These are phyloP conservation scores for Mariannaea sp. DNA, from an alignment of 2,329 filamentous ascomycete species.

Conservation along the genomic window DNA sequence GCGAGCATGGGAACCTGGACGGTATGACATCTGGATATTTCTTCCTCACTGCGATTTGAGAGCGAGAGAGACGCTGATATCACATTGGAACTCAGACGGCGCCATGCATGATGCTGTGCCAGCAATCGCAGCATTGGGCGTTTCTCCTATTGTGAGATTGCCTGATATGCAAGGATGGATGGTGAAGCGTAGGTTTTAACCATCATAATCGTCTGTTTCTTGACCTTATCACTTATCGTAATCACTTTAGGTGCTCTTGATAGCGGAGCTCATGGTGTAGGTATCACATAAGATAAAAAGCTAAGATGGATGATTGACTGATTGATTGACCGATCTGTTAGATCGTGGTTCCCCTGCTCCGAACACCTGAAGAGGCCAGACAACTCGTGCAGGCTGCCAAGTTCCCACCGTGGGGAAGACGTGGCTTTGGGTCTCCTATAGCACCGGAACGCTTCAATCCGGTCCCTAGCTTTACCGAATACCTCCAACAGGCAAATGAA, in stretches of 20 bases:
- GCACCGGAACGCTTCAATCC: constrained; percentile 50
- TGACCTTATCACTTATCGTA: neutral
- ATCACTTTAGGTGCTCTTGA: constrained; percentile 51
- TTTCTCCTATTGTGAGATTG: constrained; percentile 54
- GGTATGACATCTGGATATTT: constrained; percentile 37
- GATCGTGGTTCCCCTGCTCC: constrained; percentile 53
- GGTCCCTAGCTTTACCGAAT: constrained; percentile 51
- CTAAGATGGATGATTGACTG: neutral
- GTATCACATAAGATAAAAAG: constrained; percentile 38
- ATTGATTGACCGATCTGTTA: constrained; percentile 27
- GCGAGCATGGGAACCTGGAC: constrained; percentile 58
- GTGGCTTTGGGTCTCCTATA: constrained; percentile 57
- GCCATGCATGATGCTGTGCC: constrained; percentile 60
- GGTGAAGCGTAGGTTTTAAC: constrained; percentile 46
- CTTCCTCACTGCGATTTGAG: too few relatives aligned
- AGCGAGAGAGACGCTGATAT: constrained; percentile 2
- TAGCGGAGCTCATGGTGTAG: constrained; percentile 53
- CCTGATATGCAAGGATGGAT: constrained; percentile 56
- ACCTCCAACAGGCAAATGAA: constrained; percentile 56
- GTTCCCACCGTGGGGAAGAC: constrained; percentile 54
- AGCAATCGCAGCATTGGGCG: constrained; percentile 54
- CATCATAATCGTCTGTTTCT: neutral
- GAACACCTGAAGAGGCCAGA: constrained; percentile 51
- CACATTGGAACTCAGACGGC: constrained; percentile 41
- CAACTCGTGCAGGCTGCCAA: constrained; percentile 54